Base-by-base conservation (phyloP, 148 eudicot genomes). In the Vaccinium macrocarpon region DNA sequence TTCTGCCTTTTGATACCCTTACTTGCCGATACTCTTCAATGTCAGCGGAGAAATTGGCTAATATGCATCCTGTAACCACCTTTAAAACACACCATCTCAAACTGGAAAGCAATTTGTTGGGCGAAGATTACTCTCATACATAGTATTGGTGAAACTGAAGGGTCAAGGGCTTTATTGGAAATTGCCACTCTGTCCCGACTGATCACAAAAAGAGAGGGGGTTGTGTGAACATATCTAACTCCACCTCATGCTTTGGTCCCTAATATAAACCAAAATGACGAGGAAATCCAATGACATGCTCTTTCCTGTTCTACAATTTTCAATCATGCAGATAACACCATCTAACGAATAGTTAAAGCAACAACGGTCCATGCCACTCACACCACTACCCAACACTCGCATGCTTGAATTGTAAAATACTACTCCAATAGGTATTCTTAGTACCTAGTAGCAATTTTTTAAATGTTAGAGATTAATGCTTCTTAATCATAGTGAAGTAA, bases 371-470 rank as follows among this genome's bases (percentile, higher is more conserved):
- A 50, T 77, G 38, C 25, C 64, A 70, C 53, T 16, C 56, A 80
- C 83, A 64, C 75, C 46, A 12, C 66, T 50, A 51, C 86, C 59
- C 85, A 85, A 83, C 89, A 82, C 82, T 87, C 86, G 84, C 86
- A 84, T 78, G 90, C 88, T 86, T 68, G 81, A 87, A 82, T 83
- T 84, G 61, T 72, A 49, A 78, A 61, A 32, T 62, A 87, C 81
- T 79, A 68, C 88, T 42, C 46, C 46, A 90, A 88, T 85, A 84
- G 87, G 91, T 85, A 86, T 90, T 89, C 68, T 8, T 61, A 2
- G 25, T n/a, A 9, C n/a, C 2, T 61, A 21, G 27, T 21, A 42
- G 12, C 6, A 57, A 7, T 57, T 57, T 4, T 55, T 55, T 55
- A 55, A 18, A 55, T 55, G 4, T 55, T 42, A 42, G 46, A 42